These are phyloP conservation scores for Flaveria bidentis DNA, from an alignment of 129 eudicot species.

Conservation along the genomic window DNA sequence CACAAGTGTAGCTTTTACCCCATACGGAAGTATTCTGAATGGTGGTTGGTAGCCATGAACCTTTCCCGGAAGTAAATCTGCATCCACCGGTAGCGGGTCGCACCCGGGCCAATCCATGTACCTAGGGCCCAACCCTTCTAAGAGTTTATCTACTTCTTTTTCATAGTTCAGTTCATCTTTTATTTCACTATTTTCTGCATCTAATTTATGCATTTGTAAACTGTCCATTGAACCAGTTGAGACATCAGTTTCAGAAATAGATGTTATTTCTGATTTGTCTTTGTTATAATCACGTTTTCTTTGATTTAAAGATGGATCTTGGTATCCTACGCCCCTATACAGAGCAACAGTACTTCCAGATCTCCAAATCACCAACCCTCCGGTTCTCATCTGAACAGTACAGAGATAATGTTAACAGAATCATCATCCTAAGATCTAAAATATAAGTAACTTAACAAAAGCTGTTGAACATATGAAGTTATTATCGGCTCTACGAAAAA, in stretches of 20 bases:
- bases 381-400: constrained; percentile 69
- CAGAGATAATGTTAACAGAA: constrained; percentile 20
- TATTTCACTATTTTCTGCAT: constrained; percentile 32
- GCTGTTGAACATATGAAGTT: background rate
- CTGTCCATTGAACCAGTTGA: constrained; percentile 27
- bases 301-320: constrained; percentile 49
- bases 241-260: constrained; percentile 28
- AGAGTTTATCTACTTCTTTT: constrained; percentile 79
- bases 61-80: constrained; percentile 78
- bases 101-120: constrained; percentile 90
- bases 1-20: constrained; percentile 62
- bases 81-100: constrained; percentile 93
- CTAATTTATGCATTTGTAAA: constrained; percentile 39
- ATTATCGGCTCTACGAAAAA: no score
- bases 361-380: constrained; percentile 92
- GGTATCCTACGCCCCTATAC: constrained; percentile 82
- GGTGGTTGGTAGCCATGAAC: constrained; percentile 80
- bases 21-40: constrained; percentile 87
- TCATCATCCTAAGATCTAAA: constrained; percentile 3
- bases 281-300: constrained; percentile 35
- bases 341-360: constrained; percentile 83
- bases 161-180: constrained; percentile 61
- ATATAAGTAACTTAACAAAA: constrained; percentile 8
- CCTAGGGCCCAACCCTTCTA: constrained; percentile 82
- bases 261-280: constrained; percentile 33